phyloP scores from a whole-genome alignment of 2,329 filamentous ascomycete genomes.

The Phaeophleospora eucalypticola region DNA sequence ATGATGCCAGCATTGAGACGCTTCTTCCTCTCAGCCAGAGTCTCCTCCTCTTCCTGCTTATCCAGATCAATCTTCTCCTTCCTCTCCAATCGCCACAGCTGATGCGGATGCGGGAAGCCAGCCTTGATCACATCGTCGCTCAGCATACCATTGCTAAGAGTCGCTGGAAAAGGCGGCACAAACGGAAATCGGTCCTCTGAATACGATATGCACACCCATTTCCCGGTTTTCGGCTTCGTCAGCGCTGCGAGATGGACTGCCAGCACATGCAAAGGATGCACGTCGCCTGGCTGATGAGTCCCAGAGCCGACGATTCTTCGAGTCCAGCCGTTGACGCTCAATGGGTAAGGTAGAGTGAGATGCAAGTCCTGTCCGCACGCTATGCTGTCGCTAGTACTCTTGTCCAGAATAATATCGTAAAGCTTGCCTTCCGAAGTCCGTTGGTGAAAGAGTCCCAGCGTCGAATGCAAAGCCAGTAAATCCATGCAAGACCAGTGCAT shows the following conservation, averaged over 20 bases:
- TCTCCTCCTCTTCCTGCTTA: conserved; percentile 16
- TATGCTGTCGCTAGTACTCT: conserved; percentile 23
- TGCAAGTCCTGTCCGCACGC: conserved; percentile 16
- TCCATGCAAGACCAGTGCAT: conserved; percentile 22
- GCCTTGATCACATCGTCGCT: conserved; percentile 24
- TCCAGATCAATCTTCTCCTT: conserved; percentile 29
- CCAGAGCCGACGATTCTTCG: conserved; percentile 13
- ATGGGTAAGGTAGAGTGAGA: conserved; percentile 19
- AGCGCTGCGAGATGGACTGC: conserved; percentile 39
- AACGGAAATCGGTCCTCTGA: conserved; percentile 39
- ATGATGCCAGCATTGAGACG: conserved; percentile 18
- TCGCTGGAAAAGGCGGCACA: conserved; percentile 20
- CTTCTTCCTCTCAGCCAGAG: conserved; percentile 25
- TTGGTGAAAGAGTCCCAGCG: conserved; percentile 13
- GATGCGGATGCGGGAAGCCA: conserved; percentile 36
- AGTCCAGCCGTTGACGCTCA: conserved; percentile 22
- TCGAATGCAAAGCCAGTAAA: conserved; percentile 17
- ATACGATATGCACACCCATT: conserved; percentile 41
- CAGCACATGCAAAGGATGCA: conserved; percentile 38
- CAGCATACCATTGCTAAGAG: conserved; percentile 23
- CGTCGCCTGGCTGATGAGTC: conserved; percentile 14
- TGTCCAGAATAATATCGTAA: conserved; percentile 22
- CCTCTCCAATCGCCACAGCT: conserved; percentile 35
- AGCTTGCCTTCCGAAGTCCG: conserved; percentile 9
- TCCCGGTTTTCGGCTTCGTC: conserved; percentile 32